Percentiles rank a stretch among this genome's conserved stretches.
Conservation (phyloP, 1,139 yeast species). For the Suhomyces coccinellae region DNA sequence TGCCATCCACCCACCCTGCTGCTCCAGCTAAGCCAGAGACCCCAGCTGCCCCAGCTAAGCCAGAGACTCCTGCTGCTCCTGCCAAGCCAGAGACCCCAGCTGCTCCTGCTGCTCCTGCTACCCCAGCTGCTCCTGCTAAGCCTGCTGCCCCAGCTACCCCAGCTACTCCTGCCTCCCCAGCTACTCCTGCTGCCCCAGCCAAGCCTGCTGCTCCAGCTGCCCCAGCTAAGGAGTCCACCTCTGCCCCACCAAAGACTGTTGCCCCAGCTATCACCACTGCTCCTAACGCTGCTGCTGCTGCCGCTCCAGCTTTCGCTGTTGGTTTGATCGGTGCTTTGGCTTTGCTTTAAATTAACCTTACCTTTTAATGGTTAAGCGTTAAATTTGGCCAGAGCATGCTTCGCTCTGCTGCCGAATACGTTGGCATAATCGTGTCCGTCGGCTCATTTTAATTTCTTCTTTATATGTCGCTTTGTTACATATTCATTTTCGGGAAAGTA, state of each 20-base stretch:
- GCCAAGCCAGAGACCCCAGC: constrained; percentile 1
- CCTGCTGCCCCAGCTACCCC: constrained; percentile 6
- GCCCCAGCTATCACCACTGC: constrained; percentile 15
- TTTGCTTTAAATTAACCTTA: constrained; percentile 13
- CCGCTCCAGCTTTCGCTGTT: constrained; percentile 18
- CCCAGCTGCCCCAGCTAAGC: neutral
- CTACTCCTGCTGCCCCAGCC: neutral
- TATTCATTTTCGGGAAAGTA: constrained; percentile 13
- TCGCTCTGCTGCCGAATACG: neutral
- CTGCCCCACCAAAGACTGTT: constrained; percentile 12
- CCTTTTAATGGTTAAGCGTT: too few species aligned
- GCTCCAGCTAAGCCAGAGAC: constrained; percentile 14
- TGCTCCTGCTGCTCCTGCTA: constrained; percentile 1
- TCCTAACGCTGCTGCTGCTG: constrained; percentile 14
- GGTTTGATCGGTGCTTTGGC: constrained; percentile 21
- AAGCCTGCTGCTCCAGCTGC: constrained; percentile 14
- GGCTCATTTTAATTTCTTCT: constrained; percentile 10
- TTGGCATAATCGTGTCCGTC: constrained; percentile 8
- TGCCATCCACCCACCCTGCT: constrained; percentile 11
- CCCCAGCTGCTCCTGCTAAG: neutral
- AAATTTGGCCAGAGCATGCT: too few species aligned
- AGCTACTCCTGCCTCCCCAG: constrained; percentile 3
- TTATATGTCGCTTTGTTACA: constrained; percentile 6
- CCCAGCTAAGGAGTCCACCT: constrained; percentile 11
- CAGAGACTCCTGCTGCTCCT: constrained; percentile 1